Evolutionary conservation across 2,329 filamentous ascomycete species (phyloP), one percentile per base, ranked within the genome.

Genomic region (Leptographium lundbergii): DNA sequence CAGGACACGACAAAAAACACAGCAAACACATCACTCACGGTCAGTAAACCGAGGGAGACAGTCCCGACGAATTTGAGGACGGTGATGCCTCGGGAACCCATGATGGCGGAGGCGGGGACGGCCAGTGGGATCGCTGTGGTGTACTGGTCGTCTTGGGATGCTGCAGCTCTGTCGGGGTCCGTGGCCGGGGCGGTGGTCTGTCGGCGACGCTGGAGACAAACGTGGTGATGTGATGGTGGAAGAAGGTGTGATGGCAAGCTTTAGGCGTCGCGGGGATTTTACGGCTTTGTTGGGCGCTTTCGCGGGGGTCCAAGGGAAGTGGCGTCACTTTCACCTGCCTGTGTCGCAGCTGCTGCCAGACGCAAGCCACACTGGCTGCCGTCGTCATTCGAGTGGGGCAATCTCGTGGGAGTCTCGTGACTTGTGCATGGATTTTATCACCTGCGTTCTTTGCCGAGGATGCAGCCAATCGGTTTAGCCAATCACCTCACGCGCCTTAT

Each of bases 11-110:
- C 9, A 4, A n/a, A 34, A 32, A 50, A 36, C 66, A 54, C 3
- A 34, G 6, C 2, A 36, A 3, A 19, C 22, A 32, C 7, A 10
- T 19, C 1, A 39, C 47, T 19, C 81, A 95, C 91, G 61, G 91
- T 96, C 71, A 95, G 75, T 60, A 96, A 80, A 63, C 92, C 92
- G 60, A 96, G 80, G 67, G 88, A 92, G 65, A 95, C 82, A 57
- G 90, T 95, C 68, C 92, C 92, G 65, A 96, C 87, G 71, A 96
- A 96, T 76, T 97, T 96, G 75, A 88, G 84, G 71, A 87, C 75
- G 59, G 89, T 85, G 68, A 96, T 78, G 68, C 84, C 83, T 67
- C 79, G 84, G 66, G 81, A 82, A 66, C 82, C 78, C 82, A 90
- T 88, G 72, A 51, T 60, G 53, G 50, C 36, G 22, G 51, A 1